Evolutionary conservation across 345 rosid genomes (phyloP).

Genomic region (Rhodamnia argentea): DNA sequence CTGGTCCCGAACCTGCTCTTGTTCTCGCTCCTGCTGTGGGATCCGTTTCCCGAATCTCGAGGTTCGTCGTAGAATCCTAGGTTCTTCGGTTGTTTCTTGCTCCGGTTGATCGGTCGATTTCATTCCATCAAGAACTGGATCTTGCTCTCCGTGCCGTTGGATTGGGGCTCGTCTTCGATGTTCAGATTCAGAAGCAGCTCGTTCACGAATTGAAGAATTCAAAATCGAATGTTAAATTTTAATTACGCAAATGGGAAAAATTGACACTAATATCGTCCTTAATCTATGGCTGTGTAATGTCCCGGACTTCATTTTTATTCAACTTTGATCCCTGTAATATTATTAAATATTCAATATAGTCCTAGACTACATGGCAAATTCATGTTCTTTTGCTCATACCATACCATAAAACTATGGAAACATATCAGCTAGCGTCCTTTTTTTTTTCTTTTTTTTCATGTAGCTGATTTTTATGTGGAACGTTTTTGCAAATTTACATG

Average conservation of each 20-base stretch:
- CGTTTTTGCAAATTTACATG: too few relatives aligned
- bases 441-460: too few relatives aligned
- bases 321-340: background rate
- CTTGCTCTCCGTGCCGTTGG: background rate
- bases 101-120: background rate
- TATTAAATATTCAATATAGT: background rate
- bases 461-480: too few relatives aligned
- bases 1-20: conserved; percentile 47
- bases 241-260: background rate
- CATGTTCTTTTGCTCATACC: too few relatives aligned
- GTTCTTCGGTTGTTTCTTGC: background rate
- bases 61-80: background rate
- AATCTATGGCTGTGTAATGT: background rate
- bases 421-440: too few relatives aligned
- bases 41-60: conserved; percentile 24
- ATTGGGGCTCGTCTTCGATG: background rate
- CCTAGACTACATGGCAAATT: too few relatives aligned
- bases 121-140: background rate
- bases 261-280: background rate
- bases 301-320: background rate
- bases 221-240: background rate
- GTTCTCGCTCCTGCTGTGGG: conserved; percentile 46
- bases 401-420: too few relatives aligned
- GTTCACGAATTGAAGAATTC: background rate
- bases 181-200: background rate